A percentile compares a stretch with the other conserved stretches of the same genome.
These are phyloP conservation scores for Ogataea philodendri DNA, from an alignment of 805 yeast genomes.

Conservation along the genomic window DNA sequence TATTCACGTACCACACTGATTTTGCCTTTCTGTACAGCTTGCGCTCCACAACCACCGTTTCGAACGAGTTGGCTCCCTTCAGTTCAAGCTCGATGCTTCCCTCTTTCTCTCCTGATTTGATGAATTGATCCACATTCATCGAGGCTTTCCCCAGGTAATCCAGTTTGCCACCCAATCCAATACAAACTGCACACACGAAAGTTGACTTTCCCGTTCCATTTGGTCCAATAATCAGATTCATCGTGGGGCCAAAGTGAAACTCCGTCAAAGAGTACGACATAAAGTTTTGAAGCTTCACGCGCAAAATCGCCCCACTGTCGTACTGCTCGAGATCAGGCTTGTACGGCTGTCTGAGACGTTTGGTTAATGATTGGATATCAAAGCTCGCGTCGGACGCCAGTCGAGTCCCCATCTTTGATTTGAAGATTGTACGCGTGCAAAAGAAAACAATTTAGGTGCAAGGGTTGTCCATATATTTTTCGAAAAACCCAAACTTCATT, in stretches of 20 bases:
- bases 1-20: conserved; percentile 54
- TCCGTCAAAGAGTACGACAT: conserved; percentile 69
- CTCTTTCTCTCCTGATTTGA: conserved; percentile 58
- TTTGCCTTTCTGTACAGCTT: conserved; percentile 42
- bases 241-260: conserved; percentile 73
- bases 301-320: conserved; percentile 46
- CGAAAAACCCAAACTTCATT: conserved; percentile 1
- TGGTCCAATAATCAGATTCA: conserved; percentile 93
- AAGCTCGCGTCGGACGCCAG: conserved; percentile 13
- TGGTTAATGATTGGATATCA: conserved; percentile 16
- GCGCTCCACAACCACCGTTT: conserved; percentile 42
- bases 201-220: conserved; percentile 96
- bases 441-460: conserved; percentile 2
- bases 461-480: neutral
- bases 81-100: conserved; percentile 52
- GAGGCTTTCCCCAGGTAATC: conserved; percentile 69
- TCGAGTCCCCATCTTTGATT: conserved; percentile 11
- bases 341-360: conserved; percentile 18
- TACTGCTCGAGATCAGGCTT: conserved; percentile 31
- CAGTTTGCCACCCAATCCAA: conserved; percentile 81
- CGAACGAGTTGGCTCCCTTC: conserved; percentile 37
- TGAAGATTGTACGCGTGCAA: conserved; percentile 7
- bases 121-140: conserved; percentile 59
- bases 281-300: conserved; percentile 57
- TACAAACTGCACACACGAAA: conserved; percentile 85